Evolutionary conservation across 2,329 filamentous ascomycete genomes (phyloP), one percentile per base, ranked within the genome.

Genomic region (Pseudogymnoascus sp.): DNA sequence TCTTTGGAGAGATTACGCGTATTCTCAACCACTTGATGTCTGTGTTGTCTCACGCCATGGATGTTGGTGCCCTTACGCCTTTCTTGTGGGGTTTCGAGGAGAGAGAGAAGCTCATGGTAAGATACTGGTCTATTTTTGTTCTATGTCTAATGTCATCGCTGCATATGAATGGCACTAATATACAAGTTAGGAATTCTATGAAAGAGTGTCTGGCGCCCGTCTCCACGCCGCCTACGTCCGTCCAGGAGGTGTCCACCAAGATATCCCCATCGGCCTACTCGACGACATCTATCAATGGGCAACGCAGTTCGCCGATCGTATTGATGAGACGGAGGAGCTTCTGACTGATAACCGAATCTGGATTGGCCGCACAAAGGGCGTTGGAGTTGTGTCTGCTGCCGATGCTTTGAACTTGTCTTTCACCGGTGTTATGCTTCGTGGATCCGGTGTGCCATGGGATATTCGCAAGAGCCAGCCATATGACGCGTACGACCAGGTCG

Each of bases 241-340:
- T 71, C 95, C 95, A 58, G 95, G 95, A 72, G 95, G 95, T 79
- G 95, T 99, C 62, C 91, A 92, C 72, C 93, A 97, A 78, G 95
- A 99, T 80, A 83, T 99, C 52, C 95, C 95, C 31, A 74, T 96
- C 65, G 95, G 95, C 68, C 87, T 99, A 52, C 87, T 99, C 60
- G 96, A 99, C 75, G 95, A 99, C 75, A 99, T 99, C 73, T 97
- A 99, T 81, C 93, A 97, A 79, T 99, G 95, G 95, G 95, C 95
- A 14, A 99, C 95, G 63, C 95, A 99, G 77, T 99, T 99, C 72
- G 90, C 92, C 72, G 95, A 99, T 81, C 92, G 95, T 70, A 95
- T 99, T 72, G 95, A 99, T 75, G 95, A 99, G 78, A 97, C 95
- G 62, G 95, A 99, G 77, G 95, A 99, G 78, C 89, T 99, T 80